Evolutionary conservation across 129 eudicot species (phyloP), one percentile per base, ranked within the genome.

Genomic region (Mikania micrantha): DNA sequence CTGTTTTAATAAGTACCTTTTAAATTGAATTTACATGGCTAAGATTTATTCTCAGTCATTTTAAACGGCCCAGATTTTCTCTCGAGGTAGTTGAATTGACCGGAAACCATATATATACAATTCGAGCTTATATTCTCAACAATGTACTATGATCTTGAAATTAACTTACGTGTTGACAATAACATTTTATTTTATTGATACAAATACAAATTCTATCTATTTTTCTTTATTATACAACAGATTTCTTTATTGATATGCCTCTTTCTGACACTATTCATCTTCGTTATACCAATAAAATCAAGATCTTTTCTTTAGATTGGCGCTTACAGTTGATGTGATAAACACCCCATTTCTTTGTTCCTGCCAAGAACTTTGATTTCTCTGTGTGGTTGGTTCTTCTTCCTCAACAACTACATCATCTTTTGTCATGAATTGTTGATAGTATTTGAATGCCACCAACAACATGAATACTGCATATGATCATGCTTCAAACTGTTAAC

Each of bases 391-490:
- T 10, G 70, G 72, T 53, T 65, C 80, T 39, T 72, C 87, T 28
- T 74, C 80, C 24, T 67, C 81, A 7, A 49, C 64, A 76, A 75
- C 78, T 49, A 69, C 74, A 49, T 74, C 87, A 3, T 81, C 85
- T 59, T 67, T 63, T 59, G 63, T 65, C 78, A 68, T 27, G 3
- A 82, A 77, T 12, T 87, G 93, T 42, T 91, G 90, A 71, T 87
- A 87, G 73, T 83, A 83, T 81, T 81, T 81, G 70, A 91, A 85
- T 48, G 88, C 97, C 83, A 83, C 97, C 73, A 81, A 85, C 54
- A 91, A 54, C 93, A 91, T 83, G 68, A 91, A 91, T 69, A 85
- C 97, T 91, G 90, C 71, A 74, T 50, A 25, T n/a, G 8, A 25
- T 42, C 72, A 74, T 45, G 48, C 40, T 60, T 66, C 54, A 50